A percentile compares a stretch with the other conserved stretches of the same genome.
These are phyloP conservation scores for Asterophora lycoperdoides DNA, from an alignment of 768 basidiomycete species.

Conservation along the genomic window DNA sequence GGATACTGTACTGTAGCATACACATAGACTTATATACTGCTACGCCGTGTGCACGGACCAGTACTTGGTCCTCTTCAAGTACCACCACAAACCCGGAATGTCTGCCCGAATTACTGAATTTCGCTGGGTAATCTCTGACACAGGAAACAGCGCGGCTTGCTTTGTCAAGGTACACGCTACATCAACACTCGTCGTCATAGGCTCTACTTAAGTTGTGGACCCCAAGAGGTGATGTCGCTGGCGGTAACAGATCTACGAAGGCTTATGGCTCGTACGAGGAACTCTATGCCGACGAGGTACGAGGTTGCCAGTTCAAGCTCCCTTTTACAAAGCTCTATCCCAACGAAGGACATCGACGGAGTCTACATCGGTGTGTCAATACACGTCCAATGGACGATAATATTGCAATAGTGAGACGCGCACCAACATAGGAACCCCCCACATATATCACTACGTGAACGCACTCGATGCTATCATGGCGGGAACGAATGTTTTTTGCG, in stretches of 20 bases:
- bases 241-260: slow-evolving; percentile 51
- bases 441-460: slow-evolving; percentile 78
- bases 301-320: slow-evolving; percentile 7
- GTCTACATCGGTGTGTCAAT: slow-evolving; percentile 62
- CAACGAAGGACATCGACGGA: slow-evolving; percentile 59
- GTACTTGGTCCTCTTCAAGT: background rate
- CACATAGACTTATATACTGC: too few relatives aligned
- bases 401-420: too few relatives aligned
- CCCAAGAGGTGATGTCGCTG: slow-evolving; percentile 59
- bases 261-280: slow-evolving; percentile 72
- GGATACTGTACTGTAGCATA: too few relatives aligned
- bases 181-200: slow-evolving; percentile 33
- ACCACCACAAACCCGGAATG: slow-evolving; percentile 29
- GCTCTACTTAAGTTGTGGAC: slow-evolving; percentile 72
- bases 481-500: slow-evolving; percentile 83
- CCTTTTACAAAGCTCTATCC: background rate
- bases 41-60: too few relatives aligned
- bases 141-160: slow-evolving; percentile 61
- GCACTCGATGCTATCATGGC: slow-evolving; percentile 71
- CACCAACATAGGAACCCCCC: slow-evolving; percentile 61
- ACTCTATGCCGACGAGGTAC: slow-evolving; percentile 65
- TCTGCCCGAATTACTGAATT: slow-evolving; percentile 39
- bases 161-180: slow-evolving; percentile 56
- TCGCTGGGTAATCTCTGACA: slow-evolving; percentile 87
- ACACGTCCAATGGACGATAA: background rate